Percentiles rank a stretch among this genome's conserved stretches.
Evolutionary conservation across 192 early-diverging fungal species (phyloP).

Genomic region (Coemansia sp.): DNA sequence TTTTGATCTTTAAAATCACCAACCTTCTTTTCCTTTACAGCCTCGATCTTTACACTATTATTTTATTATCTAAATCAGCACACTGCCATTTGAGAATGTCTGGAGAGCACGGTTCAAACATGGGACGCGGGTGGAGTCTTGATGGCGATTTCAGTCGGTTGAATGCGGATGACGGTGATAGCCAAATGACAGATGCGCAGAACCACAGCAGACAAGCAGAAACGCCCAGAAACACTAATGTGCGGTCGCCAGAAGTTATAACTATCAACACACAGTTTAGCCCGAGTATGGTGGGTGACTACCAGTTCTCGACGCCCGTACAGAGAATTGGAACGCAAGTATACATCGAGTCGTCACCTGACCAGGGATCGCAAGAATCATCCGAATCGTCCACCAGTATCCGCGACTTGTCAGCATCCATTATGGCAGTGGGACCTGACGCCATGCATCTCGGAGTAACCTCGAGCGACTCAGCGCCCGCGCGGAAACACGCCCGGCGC

Average conservation of each 20-base stretch:
- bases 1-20: neutral
- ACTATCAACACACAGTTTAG: slow-evolving; percentile 24
- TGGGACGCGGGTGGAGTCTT: neutral
- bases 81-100: neutral
- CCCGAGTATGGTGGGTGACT: neutral
- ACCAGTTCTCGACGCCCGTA: neutral
- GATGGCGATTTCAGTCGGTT: neutral
- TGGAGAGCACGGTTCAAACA: neutral
- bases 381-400: neutral
- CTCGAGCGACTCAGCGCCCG: neutral
- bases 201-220: neutral
- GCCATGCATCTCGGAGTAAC: too few species aligned
- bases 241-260: slow-evolving; percentile 12
- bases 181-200: neutral
- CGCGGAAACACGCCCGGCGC: slow-evolving; percentile 3
- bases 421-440: too few species aligned
- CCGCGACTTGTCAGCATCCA: too few species aligned
- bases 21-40: too few species aligned
- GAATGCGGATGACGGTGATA: slow-evolving; percentile 1
- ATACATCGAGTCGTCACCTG: neutral
- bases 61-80: neutral
- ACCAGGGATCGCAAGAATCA: neutral
- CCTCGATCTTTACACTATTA: neutral
- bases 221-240: neutral
- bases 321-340: neutral